Evolutionary conservation across 768 basidiomycete species (phyloP), one percentile per base, ranked within the genome.

Genomic region (Kwoniella pini): DNA sequence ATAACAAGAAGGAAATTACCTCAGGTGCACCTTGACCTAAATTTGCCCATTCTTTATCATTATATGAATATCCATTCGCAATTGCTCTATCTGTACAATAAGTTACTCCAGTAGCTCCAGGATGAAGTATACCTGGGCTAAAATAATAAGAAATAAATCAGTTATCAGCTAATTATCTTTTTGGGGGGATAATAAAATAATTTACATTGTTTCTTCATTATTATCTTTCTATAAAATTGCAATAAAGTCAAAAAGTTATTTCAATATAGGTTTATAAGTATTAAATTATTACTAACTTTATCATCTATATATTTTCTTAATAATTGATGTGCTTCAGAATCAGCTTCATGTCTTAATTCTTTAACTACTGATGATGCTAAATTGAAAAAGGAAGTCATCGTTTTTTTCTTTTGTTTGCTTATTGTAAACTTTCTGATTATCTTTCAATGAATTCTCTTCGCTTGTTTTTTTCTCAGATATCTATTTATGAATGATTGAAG

Each of bases 1-100:
- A 17, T 22, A 21, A 17, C 6, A 10, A 11, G n/a, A n/a, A n/a
- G n/a, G n/a, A n/a, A 38, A 54, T 50, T 9, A 66, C 68, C 57
- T 77, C 70, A 7, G 91, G 91, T 15, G 90, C 90, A 42, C 89
- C 90, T 79, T 94, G 91, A n/a, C 93, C 94, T 10, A 77, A 68
- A 60, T 80, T 77, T 7, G 76, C 76, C 79, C 76, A 76, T 49
- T 63, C 63, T 4, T 56, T 43, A 30, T 64, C 21, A 19, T 50
- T 49, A 28, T 43, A 55, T 65, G 81, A 87, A 81, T 92, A 96
- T 9, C 93, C 93, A 73, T 96, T 95, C 11, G 91, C 91, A 59
- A 56, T 58, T 9, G 63, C 63, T 81, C 91, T 86, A 73, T 93
- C 90, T 1, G 89, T 91, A 78, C 91, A 93, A 76, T 94, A 96